Evolutionary conservation across 1,284 basidiomycete genomes (phyloP).

Genomic region (Paramarasmius palmivorus): DNA sequence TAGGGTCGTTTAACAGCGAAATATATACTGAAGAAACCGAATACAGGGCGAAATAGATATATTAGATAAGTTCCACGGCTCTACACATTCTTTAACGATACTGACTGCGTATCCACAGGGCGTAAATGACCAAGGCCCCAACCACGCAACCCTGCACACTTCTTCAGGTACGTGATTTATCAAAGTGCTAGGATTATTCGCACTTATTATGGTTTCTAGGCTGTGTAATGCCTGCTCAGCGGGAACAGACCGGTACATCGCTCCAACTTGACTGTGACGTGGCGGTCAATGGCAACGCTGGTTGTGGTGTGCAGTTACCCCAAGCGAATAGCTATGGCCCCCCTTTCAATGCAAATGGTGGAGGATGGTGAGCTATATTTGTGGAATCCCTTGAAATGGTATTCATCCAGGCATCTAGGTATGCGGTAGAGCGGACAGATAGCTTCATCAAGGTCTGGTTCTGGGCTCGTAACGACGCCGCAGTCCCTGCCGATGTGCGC

Average conservation of each 20-base stretch:
- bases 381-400: neutral
- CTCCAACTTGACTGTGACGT: conserved; percentile 54
- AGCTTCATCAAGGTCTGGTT: conserved; percentile 59
- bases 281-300: conserved; percentile 54
- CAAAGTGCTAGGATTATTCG: neutral
- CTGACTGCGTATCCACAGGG: too few relatives aligned
- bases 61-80: too few relatives aligned
- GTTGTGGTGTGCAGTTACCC: conserved; percentile 58
- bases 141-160: conserved; percentile 68
- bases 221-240: conserved; percentile 58
- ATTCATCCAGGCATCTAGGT: conserved; percentile 26
- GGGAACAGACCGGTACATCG: conserved; percentile 43
- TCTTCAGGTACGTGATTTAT: conserved; percentile 33
- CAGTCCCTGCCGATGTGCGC: conserved; percentile 46
- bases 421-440: conserved; percentile 51
- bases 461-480: conserved; percentile 45
- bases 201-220: conserved; percentile 28
- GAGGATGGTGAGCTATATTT: conserved; percentile 49
- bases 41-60: conserved; percentile 68
- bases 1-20: neutral
- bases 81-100: too few relatives aligned
- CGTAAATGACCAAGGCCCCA: conserved; percentile 56
- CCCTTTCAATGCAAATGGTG: conserved; percentile 58
- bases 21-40: conserved; percentile 1
- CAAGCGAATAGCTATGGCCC: conserved; percentile 56